These are phyloP conservation scores for Ascomycota sp. DNA, from an alignment of 2,329 filamentous ascomycete genomes.

Conservation along the genomic window DNA sequence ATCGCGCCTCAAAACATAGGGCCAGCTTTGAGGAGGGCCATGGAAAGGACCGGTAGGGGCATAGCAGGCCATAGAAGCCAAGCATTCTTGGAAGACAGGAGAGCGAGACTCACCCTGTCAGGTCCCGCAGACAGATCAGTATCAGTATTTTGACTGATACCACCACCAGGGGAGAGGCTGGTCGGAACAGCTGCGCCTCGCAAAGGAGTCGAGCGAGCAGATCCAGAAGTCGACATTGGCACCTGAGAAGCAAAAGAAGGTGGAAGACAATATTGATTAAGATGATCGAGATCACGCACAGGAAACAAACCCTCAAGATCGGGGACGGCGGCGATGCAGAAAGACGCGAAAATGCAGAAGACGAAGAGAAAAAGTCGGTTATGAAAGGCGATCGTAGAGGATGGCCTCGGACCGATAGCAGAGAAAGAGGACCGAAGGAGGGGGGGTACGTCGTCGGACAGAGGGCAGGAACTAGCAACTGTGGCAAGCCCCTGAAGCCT, in stretches of 20 bases:
- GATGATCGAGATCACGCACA: slow-evolving; percentile 10
- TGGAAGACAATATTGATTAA: slow-evolving; percentile 2
- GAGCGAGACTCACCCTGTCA: slow-evolving; percentile 5
- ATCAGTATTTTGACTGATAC: slow-evolving; percentile 3
- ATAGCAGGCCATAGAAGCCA: not conserved
- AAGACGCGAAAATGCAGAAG: slow-evolving; percentile 4
- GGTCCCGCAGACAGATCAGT: slow-evolving; percentile 2
- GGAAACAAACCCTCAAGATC: slow-evolving; percentile 10
- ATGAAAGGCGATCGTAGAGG: not conserved
- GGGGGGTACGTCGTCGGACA: slow-evolving; percentile 3
- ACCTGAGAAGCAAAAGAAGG: not conserved
- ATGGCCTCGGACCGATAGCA: not conserved
- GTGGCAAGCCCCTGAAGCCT: too few species aligned
- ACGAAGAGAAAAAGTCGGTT: slow-evolving; percentile 1
- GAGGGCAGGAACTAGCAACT: slow-evolving; percentile 9
- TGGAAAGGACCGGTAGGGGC: not conserved
- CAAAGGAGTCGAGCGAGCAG: slow-evolving; percentile 10
- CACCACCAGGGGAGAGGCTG: slow-evolving; percentile 6
- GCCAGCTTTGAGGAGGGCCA: not conserved
- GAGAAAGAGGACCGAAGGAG: not conserved
- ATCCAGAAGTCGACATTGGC: slow-evolving; percentile 12
- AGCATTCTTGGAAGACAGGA: not conserved
- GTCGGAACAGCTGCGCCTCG: slow-evolving; percentile 4
- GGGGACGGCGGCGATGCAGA: slow-evolving; percentile 9
- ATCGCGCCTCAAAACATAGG: not conserved